phyloP scores from a whole-genome alignment of 495 filamentous ascomycete species.

The Hypomontagnella monticulosa region DNA sequence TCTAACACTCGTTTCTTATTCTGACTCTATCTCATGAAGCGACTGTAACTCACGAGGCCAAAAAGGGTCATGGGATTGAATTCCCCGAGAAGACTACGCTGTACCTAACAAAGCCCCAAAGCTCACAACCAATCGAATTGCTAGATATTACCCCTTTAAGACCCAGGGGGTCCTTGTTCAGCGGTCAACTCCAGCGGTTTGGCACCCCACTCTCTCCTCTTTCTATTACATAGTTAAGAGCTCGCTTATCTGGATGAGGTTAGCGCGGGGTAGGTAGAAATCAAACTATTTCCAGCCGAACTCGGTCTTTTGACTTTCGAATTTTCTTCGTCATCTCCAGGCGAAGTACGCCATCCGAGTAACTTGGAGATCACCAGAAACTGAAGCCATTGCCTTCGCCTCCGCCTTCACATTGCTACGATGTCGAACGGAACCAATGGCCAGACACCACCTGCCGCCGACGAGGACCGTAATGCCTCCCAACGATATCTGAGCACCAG shows the following conservation, averaged over 20 bases:
- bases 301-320: conserved; percentile 31
- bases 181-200: not conserved
- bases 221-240: not conserved
- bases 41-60: not conserved
- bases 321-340: conserved; percentile 30
- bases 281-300: conserved; percentile 31
- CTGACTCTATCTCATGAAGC: no score
- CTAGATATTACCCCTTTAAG: conserved; percentile 16
- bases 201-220: not conserved
- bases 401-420: conserved; percentile 1
- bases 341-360: conserved; percentile 15
- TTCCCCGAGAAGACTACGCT: conserved; percentile 4
- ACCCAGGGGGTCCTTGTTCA: not conserved
- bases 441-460: conserved; percentile 17
- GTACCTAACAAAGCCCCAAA: no score
- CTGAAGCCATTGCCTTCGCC: conserved; percentile 6
- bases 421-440: conserved; percentile 40
- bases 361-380: conserved; percentile 30
- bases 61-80: conserved; percentile 10
- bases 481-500: conserved; percentile 85
- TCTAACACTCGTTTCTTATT: not conserved
- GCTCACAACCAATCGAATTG: conserved; percentile 12
- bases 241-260: conserved; percentile 14
- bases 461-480: conserved; percentile 64
- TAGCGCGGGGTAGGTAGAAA: conserved; percentile 38